These are phyloP conservation scores for Rhizophora mangle DNA, from an alignment of 345 rosid genomes.

Conservation along the genomic window DNA sequence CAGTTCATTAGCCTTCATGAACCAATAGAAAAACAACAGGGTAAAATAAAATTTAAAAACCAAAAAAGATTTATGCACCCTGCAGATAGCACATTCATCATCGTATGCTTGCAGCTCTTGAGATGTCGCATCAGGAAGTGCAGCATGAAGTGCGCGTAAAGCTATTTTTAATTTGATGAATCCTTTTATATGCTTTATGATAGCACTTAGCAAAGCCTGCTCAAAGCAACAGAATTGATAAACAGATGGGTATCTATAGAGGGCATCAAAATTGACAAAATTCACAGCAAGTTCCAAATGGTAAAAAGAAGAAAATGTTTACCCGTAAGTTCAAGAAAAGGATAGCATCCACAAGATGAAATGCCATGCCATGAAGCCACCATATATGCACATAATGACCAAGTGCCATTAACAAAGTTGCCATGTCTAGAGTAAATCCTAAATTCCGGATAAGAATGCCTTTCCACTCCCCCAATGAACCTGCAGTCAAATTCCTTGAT, in stretches of 20 bases:
- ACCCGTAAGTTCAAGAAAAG: conserved; percentile 91
- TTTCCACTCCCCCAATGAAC: conserved; percentile 92
- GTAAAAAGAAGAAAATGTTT: conserved; percentile 28
- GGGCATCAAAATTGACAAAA: conserved; percentile 12
- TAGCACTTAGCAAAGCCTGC: conserved; percentile 93
- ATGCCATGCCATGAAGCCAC: conserved; percentile 96
- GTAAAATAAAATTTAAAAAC: background rate
- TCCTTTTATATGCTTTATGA: conserved; percentile 84
- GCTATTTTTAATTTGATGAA: conserved; percentile 81
- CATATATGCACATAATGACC: conserved; percentile 89
- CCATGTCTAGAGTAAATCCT: conserved; percentile 94
- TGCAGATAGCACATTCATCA: conserved; percentile 98
- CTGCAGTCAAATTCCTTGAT: conserved; percentile 39
- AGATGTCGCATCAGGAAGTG: conserved; percentile 96
- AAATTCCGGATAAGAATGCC: conserved; percentile 79
- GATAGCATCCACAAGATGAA: conserved; percentile 90
- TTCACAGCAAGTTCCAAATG: background rate
- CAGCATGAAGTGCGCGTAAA: conserved; percentile 88
- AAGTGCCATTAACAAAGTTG: conserved; percentile 82
- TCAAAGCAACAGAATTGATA: conserved; percentile 21
- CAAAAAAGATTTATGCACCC: conserved; percentile 52
- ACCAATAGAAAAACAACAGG: conserved; percentile 15
- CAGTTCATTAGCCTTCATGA: conserved; percentile 25
- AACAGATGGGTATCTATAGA: conserved; percentile 4
- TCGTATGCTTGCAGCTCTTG: conserved; percentile 83